phyloP scores from a whole-genome alignment of 164 flowering plant genomes.

The Platanus orientalis region DNA sequence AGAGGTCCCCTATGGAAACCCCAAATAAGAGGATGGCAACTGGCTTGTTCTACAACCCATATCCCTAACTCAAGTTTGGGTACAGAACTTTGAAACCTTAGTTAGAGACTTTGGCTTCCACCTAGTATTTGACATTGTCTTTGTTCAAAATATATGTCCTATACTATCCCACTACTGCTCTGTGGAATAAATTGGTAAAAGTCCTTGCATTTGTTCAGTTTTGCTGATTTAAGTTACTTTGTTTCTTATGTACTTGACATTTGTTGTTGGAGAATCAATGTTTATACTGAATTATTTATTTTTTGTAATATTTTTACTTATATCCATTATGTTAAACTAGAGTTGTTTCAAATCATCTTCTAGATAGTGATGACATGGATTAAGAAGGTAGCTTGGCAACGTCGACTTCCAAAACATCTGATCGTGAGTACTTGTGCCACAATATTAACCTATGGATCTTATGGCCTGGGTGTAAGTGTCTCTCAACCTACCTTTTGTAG shows the following conservation, averaged over 20 bases:
- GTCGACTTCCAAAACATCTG: slow-evolving; percentile 30
- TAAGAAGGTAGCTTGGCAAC: slow-evolving; percentile 51
- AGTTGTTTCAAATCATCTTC: no score
- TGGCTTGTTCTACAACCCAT: no score
- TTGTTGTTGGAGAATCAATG: neutral
- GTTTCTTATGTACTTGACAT: no score
- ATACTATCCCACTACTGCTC: neutral
- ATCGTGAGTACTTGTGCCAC: slow-evolving; percentile 35
- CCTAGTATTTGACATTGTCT: neutral
- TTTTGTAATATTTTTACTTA: neutral
- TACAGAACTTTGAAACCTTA: neutral
- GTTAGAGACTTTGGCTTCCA: neutral
- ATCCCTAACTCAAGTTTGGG: neutral
- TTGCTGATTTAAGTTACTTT: neutral
- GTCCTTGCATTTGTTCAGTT: neutral
- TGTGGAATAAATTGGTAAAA: neutral
- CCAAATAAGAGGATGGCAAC: no score
- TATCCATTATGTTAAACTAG: no score
- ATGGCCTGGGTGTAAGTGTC: slow-evolving; percentile 55
- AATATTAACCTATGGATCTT: slow-evolving; percentile 57
- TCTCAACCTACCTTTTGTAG: neutral
- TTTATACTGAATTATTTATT: neutral
- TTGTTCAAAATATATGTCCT: neutral
- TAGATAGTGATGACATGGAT: slow-evolving; percentile 51
- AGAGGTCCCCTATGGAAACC: no score